A percentile compares a stretch with the other conserved stretches of the same genome.
phyloP scores from a whole-genome alignment of 768 basidiomycete genomes.

The Tulasnella sp. region DNA sequence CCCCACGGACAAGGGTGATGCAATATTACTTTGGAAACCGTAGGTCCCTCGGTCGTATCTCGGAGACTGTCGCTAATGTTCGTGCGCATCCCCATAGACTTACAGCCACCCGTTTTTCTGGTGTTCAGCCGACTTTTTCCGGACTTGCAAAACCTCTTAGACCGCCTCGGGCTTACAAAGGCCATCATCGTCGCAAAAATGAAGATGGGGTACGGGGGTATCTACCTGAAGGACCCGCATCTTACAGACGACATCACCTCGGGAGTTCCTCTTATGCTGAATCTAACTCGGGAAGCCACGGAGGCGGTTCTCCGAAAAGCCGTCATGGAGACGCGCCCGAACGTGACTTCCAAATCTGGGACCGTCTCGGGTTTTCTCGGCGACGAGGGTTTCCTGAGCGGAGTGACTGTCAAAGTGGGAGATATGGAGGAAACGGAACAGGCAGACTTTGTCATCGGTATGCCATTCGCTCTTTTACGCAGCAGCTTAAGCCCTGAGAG shows the following conservation, averaged over 20 bases:
- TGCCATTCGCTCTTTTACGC: neutral
- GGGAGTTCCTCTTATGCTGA: neutral
- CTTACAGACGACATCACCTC: neutral
- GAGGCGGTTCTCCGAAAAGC: constrained; percentile 7
- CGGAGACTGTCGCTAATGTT: too few relatives aligned
- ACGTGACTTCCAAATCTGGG: neutral
- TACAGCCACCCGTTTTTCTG: neutral
- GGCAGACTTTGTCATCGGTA: constrained; percentile 20
- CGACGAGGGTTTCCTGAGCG: neutral
- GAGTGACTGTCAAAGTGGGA: neutral
- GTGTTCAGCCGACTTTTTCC: constrained; percentile 15
- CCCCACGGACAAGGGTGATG: neutral
- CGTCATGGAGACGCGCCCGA: neutral
- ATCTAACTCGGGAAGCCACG: constrained; percentile 6
- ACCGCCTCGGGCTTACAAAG: neutral
- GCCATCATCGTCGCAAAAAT: neutral
- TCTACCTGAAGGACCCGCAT: neutral
- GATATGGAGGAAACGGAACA: neutral
- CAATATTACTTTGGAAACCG: constrained; percentile 15
- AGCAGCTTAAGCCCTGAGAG: neutral
- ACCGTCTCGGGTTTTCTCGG: neutral
- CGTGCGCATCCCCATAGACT: neutral
- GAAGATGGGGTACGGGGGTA: neutral
- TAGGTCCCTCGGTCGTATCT: neutral
- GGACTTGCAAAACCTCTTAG: constrained; percentile 29